These are phyloP conservation scores for Akebia trifoliata DNA, from an alignment of 164 flowering plant genomes.

Conservation along the genomic window DNA sequence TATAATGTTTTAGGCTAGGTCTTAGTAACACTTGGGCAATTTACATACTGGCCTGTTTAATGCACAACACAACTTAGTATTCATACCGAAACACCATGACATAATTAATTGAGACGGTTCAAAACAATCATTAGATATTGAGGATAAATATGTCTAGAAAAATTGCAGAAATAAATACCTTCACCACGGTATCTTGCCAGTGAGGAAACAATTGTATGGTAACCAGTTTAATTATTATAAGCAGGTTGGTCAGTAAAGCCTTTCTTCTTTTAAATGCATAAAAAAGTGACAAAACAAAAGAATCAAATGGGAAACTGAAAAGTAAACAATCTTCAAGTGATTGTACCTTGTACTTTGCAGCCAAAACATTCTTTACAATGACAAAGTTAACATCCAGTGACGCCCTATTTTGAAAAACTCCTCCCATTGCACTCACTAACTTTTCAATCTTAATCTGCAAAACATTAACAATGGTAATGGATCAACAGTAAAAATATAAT, in stretches of 20 bases:
- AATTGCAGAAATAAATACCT: background rate
- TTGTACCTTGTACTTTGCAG: slow-evolving; percentile 88
- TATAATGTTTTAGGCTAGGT: no score
- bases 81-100: background rate
- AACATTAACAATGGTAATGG: slow-evolving; percentile 2
- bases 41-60: no score
- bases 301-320: background rate
- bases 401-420: slow-evolving; percentile 48
- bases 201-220: background rate
- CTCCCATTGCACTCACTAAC: slow-evolving; percentile 86
- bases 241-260: background rate
- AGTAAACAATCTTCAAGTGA: slow-evolving; percentile 2
- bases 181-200: background rate
- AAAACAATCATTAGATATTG: background rate
- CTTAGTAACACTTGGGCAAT: no score
- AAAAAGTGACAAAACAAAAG: background rate
- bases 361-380: slow-evolving; percentile 75
- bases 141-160: background rate
- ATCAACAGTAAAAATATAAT: background rate
- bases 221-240: background rate
- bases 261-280: background rate
- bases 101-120: background rate
- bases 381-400: slow-evolving; percentile 79
- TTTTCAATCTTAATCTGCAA: slow-evolving; percentile 62
- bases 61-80: background rate